Conservation (phyloP, 31 red algal genomes). For the Asparagopsis taxiformis region DNA sequence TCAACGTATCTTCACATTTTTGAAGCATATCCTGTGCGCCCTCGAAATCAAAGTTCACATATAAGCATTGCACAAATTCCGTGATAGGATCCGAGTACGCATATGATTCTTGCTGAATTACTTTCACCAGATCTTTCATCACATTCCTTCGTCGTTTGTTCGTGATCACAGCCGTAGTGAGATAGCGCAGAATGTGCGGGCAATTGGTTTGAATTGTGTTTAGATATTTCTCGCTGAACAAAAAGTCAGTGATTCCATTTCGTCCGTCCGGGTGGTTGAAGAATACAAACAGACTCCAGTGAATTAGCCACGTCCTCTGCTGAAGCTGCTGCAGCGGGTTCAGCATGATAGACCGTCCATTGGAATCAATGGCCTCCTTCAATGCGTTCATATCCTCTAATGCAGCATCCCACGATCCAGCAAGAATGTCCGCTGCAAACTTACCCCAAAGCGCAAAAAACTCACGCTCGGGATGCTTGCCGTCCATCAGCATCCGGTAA, state of each 20-base stretch:
- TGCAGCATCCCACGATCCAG: conserved; percentile 72
- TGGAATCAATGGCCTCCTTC: conserved; percentile 80
- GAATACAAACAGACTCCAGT: conserved; percentile 98
- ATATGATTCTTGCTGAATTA: conserved; percentile 84
- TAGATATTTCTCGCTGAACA: conserved; percentile 91
- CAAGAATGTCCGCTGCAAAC: conserved; percentile 86
- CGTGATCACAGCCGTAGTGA: conserved; percentile 83
- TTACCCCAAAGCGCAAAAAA: conserved; percentile 90
- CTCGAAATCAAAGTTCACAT: conserved; percentile 95
- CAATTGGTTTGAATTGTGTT: conserved; percentile 99
- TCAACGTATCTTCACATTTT: conserved; percentile 89
- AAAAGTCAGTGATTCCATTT: conserved; percentile 83
- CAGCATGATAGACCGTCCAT: conserved; percentile 52
- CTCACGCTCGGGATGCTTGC: conserved; percentile 73
- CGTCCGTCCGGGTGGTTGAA: conserved; percentile 83
- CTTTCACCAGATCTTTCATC: conserved; percentile 83
- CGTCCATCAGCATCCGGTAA: conserved; percentile 68
- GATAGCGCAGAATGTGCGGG: conserved; percentile 94
- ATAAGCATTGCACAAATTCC: conserved; percentile 88
- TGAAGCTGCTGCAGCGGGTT: conserved; percentile 97
- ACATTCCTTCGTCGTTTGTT: conserved; percentile 71
- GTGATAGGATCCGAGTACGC: conserved; percentile 90
- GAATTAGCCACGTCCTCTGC: conserved; percentile 95
- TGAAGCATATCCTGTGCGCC: conserved; percentile 87
- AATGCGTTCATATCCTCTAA: conserved; percentile 83